A percentile compares a stretch with the other conserved stretches of the same genome.
Evolutionary conservation across 1,139 yeast species (phyloP).

Genomic region (Zhuliangozyma parablackwelliae): DNA sequence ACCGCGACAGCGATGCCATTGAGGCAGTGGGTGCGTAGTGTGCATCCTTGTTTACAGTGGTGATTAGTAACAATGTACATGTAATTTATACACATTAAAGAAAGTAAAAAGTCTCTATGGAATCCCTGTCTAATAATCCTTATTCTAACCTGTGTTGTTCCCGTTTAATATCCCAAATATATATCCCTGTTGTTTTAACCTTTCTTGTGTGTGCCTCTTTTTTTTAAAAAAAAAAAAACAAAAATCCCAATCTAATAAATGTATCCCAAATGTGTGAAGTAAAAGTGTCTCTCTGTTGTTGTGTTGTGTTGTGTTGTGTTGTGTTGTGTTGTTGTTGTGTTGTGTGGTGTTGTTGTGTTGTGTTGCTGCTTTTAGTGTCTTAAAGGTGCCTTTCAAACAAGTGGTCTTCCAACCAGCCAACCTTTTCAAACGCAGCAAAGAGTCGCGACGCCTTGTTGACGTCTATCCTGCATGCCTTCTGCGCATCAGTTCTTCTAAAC

Average conservation of each 20-base stretch:
- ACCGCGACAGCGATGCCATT: conserved; percentile 23
- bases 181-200: too few species aligned
- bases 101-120: too few species aligned
- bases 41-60: too few species aligned
- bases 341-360: background rate
- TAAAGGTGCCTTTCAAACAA: conserved; percentile 52
- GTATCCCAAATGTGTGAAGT: conserved; percentile 1
- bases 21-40: background rate
- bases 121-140: too few species aligned
- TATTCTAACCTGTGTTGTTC: too few species aligned
- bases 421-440: conserved; percentile 89
- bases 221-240: too few species aligned
- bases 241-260: too few species aligned
- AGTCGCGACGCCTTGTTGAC: conserved; percentile 93
- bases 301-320: background rate
- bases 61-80: too few species aligned
- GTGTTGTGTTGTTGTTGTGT: background rate
- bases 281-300: conserved; percentile 1
- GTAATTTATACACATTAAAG: too few species aligned
- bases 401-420: conserved; percentile 88
- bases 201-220: too few species aligned
- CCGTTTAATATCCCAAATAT: too few species aligned
- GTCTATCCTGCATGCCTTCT: conserved; percentile 94
- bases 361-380: background rate
- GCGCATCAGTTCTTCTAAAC: conserved; percentile 95